Evolutionary conservation across 164 flowering plant genomes (phyloP).

Genomic region (Kingdonia uniflora): DNA sequence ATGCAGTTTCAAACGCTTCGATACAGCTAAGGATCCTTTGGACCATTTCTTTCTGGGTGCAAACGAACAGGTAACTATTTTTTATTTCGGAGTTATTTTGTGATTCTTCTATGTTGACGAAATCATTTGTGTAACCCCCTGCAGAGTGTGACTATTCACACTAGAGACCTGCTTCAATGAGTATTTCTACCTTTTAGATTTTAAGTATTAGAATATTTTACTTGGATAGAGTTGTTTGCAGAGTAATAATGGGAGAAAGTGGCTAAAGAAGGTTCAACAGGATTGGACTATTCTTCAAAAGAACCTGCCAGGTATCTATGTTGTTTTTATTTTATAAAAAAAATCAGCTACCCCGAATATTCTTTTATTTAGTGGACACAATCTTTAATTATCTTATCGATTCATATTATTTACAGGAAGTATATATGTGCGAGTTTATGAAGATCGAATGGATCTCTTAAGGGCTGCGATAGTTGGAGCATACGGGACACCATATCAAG

Average conservation of each 20-base stretch:
- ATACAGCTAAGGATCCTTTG: slow-evolving; percentile 63
- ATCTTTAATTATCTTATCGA: neutral
- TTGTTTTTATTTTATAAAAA: neutral
- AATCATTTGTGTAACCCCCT: too few species aligned
- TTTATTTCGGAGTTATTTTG: neutral
- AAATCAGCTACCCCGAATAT: neutral
- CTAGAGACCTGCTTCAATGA: too few species aligned
- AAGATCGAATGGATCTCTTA: slow-evolving; percentile 96
- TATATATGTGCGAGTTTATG: slow-evolving; percentile 86
- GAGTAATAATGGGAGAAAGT: slow-evolving; percentile 65
- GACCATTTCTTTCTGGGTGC: slow-evolving; percentile 70
- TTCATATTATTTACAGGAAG: slow-evolving; percentile 39
- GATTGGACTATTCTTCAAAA: slow-evolving; percentile 97
- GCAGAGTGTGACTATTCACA: too few species aligned
- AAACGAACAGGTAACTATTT: slow-evolving; percentile 41
- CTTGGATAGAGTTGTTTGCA: slow-evolving; percentile 22
- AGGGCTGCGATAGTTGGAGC: slow-evolving; percentile 95
- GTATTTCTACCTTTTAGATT: too few species aligned
- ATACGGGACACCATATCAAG: slow-evolving; percentile 98
- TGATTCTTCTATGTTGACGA: neutral
- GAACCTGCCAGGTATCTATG: slow-evolving; percentile 71
- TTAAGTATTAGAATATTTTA: too few species aligned
- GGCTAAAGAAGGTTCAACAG: slow-evolving; percentile 93
- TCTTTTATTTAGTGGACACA: neutral
- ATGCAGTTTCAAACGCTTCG: slow-evolving; percentile 62